phyloP scores from a whole-genome alignment of 352 stramenopile genomes.

The Pythium volutum region DNA sequence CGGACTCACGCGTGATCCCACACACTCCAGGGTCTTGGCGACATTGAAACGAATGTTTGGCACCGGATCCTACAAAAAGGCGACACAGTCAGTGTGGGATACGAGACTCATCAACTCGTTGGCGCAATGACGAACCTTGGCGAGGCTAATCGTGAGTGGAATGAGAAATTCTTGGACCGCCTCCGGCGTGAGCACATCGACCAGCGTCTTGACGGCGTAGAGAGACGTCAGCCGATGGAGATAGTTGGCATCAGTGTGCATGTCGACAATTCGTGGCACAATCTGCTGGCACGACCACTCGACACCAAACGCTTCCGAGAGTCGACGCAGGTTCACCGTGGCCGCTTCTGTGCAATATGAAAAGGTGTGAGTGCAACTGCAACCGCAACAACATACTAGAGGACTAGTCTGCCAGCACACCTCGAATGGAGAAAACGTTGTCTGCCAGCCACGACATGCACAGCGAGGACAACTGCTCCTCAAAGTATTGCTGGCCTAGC shows the following conservation, averaged over 20 bases:
- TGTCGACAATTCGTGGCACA: slow-evolving; percentile 92
- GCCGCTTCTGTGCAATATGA: slow-evolving; percentile 76
- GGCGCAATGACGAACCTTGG: slow-evolving; percentile 48
- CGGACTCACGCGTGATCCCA: slow-evolving; percentile 74
- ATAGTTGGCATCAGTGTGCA: slow-evolving; percentile 94
- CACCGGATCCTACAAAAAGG: slow-evolving; percentile 77
- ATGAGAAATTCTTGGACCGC: slow-evolving; percentile 88
- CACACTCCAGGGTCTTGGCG: slow-evolving; percentile 92
- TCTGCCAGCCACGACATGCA: slow-evolving; percentile 97
- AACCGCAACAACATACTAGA: not conserved
- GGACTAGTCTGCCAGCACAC: slow-evolving; percentile 14
- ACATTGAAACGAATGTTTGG: slow-evolving; percentile 99
- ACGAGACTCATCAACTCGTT: not conserved
- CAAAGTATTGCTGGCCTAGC: slow-evolving; percentile 95
- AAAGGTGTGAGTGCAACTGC: not conserved
- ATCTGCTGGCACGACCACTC: slow-evolving; percentile 94
- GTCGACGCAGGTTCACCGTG: slow-evolving; percentile 92
- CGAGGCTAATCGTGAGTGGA: slow-evolving; percentile 91
- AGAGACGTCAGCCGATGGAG: slow-evolving; percentile 93
- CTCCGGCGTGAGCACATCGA: slow-evolving; percentile 66
- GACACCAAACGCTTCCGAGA: slow-evolving; percentile 94
- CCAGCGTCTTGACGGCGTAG: slow-evolving; percentile 84
- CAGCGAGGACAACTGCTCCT: slow-evolving; percentile 91
- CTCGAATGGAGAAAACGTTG: slow-evolving; percentile 96
- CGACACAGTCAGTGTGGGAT: not conserved